Evolutionary conservation across 2,329 filamentous ascomycete species (phyloP).

Genomic region (Beauveria sp.): DNA sequence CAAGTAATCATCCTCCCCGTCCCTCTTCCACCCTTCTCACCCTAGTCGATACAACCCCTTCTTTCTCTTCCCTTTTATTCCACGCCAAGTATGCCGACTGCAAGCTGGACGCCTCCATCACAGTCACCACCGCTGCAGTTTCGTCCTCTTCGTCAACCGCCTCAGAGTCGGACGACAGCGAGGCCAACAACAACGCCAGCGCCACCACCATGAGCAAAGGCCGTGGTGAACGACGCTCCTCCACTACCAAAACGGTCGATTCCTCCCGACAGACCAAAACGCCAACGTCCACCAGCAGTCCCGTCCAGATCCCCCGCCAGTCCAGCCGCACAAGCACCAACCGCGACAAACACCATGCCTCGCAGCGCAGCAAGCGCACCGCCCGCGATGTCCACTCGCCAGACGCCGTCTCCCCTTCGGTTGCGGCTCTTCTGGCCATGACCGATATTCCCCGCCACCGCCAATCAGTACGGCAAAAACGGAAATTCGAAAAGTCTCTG

Average conservation of each 20-base stretch:
- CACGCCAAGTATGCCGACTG: constrained; percentile 14
- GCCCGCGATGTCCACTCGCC: constrained; percentile 27
- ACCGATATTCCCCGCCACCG: constrained; percentile 50
- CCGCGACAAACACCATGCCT: constrained; percentile 7
- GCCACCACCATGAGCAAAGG: constrained; percentile 10
- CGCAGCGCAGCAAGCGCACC: constrained; percentile 2
- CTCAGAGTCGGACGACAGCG: neutral
- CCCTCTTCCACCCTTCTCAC: neutral
- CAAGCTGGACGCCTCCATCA: constrained; percentile 5
- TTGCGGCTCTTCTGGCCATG: constrained; percentile 53
- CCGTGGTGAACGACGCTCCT: constrained; percentile 1
- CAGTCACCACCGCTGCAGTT: constrained; percentile 2
- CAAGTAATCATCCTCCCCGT: neutral
- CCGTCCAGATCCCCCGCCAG: constrained; percentile 10
- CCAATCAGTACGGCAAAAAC: constrained; percentile 28
- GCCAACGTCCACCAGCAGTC: neutral
- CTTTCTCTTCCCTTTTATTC: neutral
- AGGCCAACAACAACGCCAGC: neutral
- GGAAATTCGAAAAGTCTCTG: constrained; percentile 23
- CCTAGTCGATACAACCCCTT: neutral
- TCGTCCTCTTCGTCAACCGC: neutral
- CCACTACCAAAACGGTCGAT: neutral
- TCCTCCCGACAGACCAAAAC: neutral
- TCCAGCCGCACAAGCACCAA: constrained; percentile 1
- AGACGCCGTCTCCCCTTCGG: constrained; percentile 49